Conservation (phyloP, 2,329 filamentous ascomycete genomes). For the Aspergillus ochraceoroseus region DNA sequence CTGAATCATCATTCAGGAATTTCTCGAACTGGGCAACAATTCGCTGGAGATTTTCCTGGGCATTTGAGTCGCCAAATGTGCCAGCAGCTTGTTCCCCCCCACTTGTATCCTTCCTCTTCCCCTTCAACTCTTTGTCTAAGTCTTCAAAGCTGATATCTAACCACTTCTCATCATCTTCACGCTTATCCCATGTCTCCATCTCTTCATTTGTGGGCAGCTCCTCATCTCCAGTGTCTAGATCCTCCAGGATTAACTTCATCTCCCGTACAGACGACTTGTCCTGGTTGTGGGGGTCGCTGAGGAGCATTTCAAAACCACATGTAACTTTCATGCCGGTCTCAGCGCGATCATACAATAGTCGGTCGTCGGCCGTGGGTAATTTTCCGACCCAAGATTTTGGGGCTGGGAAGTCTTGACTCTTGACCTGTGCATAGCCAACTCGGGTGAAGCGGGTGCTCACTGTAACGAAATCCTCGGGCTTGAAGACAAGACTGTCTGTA, state of each 20-base stretch:
- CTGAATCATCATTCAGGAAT: constrained; percentile 80
- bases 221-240: constrained; percentile 67
- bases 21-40: constrained; percentile 92
- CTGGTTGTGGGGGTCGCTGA: constrained; percentile 61
- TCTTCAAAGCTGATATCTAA: constrained; percentile 86
- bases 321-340: constrained; percentile 85
- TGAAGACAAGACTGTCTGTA: constrained; percentile 57
- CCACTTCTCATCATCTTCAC: constrained; percentile 85
- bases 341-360: constrained; percentile 47
- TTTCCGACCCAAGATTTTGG: constrained; percentile 54
- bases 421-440: constrained; percentile 84
- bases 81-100: constrained; percentile 23
- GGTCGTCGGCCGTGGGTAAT: constrained; percentile 35
- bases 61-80: constrained; percentile 44
- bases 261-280: constrained; percentile 68
- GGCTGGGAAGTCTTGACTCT: constrained; percentile 71
- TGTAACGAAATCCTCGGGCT: constrained; percentile 72
- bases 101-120: constrained; percentile 44
- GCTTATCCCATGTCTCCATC: constrained; percentile 64
- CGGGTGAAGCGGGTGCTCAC: constrained; percentile 78
- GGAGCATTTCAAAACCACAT: constrained; percentile 85
- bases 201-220: constrained; percentile 66
- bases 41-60: constrained; percentile 64
- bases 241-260: constrained; percentile 69
- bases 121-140: constrained; percentile 73